Evolutionary conservation across 306 rosid species (phyloP), one percentile per base, ranked within the genome.

Genomic region (Oemleria cerasiformis): DNA sequence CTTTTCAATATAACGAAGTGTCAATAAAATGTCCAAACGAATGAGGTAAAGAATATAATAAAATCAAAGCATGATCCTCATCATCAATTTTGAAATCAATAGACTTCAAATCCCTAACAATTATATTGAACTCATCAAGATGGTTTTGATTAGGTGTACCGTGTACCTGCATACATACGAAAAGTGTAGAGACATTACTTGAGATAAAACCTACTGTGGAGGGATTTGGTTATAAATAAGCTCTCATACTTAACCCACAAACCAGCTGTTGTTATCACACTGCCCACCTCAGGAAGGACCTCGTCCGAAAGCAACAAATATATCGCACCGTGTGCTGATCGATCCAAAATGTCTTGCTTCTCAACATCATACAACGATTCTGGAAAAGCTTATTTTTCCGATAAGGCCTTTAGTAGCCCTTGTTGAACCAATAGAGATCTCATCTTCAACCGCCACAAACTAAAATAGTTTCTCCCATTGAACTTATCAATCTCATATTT

Each of bases 81-180:
- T 65, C 70, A 13, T 45, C 42, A 45, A 65, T 65, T 48, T 60
- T 45, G 17, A 44, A 38, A 65, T 48, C 56, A 25, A n/a, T 62
- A 62, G 4, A 23, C 30, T 60, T 65, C 53, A 45, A 41, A 25
- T 48, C 41, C 25, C 16, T 38, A 38, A n/a, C 39, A 17, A 62
- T 4, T 4, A 38, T 39, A 62, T 39, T 62, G 19, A 62, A 61
- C 25, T 61, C 25, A 38, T 61, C 65, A 61, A 61, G 41, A 61
- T 61, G 65, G 15, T 61, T 61, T 36, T 61, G 15, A 61, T 36
- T 19, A 38, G 20, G 21, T 15, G 23, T 36, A 61, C 25, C 23
- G 36, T 61, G n/a, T n/a, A n/a, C n/a, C n/a, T n/a, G n/a, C 4
- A 61, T 14, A 36, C 47, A 61, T 38, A 8, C 5, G 8, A 19